These are phyloP conservation scores for Setaria viridis DNA, from an alignment of 202 grass and related monocot genomes.

Conservation along the genomic window DNA sequence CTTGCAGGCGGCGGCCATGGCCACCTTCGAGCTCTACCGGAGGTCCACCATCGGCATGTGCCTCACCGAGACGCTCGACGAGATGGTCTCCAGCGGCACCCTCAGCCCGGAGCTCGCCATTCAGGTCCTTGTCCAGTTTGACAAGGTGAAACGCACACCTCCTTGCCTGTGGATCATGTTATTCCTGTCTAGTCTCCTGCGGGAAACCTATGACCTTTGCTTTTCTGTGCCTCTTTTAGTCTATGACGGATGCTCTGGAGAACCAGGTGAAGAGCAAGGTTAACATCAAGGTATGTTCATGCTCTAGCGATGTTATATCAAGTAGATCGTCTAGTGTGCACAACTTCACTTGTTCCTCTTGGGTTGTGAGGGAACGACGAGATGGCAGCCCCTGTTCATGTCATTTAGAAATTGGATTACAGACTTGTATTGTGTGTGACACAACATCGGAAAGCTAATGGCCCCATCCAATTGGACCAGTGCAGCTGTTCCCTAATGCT, in stretches of 20 bases:
- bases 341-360: not conserved
- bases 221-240: slow-evolving; percentile 41
- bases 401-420: not conserved
- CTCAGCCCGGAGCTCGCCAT: slow-evolving; percentile 93
- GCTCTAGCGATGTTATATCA: not conserved
- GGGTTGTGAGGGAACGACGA: not conserved
- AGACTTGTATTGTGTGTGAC: too few relatives aligned
- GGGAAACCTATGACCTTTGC: not conserved
- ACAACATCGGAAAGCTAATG: too few relatives aligned
- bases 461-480: too few relatives aligned
- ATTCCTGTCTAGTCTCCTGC: not conserved
- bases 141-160: slow-evolving; percentile 57
- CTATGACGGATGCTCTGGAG: slow-evolving; percentile 92
- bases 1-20: slow-evolving; percentile 53
- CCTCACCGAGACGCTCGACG: slow-evolving; percentile 89
- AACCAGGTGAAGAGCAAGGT: slow-evolving; percentile 98
- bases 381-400: not conserved
- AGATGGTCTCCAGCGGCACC: slow-evolving; percentile 95
- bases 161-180: not conserved
- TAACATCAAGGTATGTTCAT: slow-evolving; percentile 69
- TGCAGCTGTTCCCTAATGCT: too few relatives aligned
- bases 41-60: slow-evolving; percentile 91
- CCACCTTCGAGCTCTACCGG: slow-evolving; percentile 93
- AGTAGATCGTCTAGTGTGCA: not conserved
- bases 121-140: slow-evolving; percentile 95